A percentile compares a stretch with the other conserved stretches of the same genome.
These are phyloP conservation scores for Letharia columbiana DNA, from an alignment of 495 filamentous ascomycete genomes.

Conservation along the genomic window DNA sequence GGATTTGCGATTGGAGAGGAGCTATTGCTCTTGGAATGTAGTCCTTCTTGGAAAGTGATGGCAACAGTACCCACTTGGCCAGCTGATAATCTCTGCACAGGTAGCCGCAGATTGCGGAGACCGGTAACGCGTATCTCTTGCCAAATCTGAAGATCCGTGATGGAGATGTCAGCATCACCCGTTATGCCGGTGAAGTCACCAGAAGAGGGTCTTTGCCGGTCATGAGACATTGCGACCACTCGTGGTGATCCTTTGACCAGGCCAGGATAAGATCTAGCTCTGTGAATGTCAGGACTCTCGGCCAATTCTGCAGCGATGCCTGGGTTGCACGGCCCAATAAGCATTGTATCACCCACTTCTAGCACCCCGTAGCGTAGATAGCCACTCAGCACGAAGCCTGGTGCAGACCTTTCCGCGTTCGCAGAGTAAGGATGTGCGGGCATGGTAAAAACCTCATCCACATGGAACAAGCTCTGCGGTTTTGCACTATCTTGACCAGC, in stretches of 20 bases:
- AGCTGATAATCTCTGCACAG: slow-evolving; percentile 62
- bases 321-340: slow-evolving; percentile 66
- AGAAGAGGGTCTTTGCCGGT: slow-evolving; percentile 11
- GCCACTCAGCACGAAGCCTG: slow-evolving; percentile 62
- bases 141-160: slow-evolving; percentile 38
- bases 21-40: slow-evolving; percentile 18
- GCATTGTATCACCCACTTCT: slow-evolving; percentile 66
- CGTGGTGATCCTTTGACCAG: slow-evolving; percentile 14
- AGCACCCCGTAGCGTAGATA: slow-evolving; percentile 71
- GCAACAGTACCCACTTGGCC: slow-evolving; percentile 91
- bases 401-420: slow-evolving; percentile 42
- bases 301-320: slow-evolving; percentile 28
- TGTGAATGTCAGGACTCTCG: slow-evolving; percentile 12
- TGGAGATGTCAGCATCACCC: neutral
- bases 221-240: neutral
- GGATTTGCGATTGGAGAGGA: slow-evolving; percentile 12
- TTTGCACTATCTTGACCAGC: neutral
- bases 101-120: slow-evolving; percentile 77
- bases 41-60: slow-evolving; percentile 43
- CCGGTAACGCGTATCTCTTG: slow-evolving; percentile 70
- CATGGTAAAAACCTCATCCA: slow-evolving; percentile 73
- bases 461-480: slow-evolving; percentile 57
- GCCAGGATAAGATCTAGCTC: slow-evolving; percentile 23
- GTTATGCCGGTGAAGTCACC: slow-evolving; percentile 8
- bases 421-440: slow-evolving; percentile 33